Base-by-base conservation (phyloP, 2,329 filamentous ascomycete genomes). In the Aspergillus tubingensis region DNA sequence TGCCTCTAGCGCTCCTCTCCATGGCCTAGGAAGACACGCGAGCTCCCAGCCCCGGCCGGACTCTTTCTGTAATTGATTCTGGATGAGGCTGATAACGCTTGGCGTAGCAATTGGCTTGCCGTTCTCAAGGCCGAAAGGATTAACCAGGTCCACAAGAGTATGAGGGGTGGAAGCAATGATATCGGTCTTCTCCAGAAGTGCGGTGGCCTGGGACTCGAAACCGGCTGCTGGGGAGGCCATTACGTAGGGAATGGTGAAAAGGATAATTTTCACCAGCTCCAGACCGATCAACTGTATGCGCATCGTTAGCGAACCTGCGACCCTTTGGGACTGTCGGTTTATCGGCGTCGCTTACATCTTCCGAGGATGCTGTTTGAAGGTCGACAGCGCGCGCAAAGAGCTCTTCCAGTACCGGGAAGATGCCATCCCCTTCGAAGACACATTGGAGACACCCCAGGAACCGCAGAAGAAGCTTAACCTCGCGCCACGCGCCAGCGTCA, bases 221-320 rank as follows among this genome's bases (percentile, higher is more conserved):
- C 87, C 86, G 3, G 83, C 82, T 3, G 90, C 89, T 0, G 88
- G 86, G 2, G 91, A 87, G 8, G 88, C 86, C 83, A 96, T 88
- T 57, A 92, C 83, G 75, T 98, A 99, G 0, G 95, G 94, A 60
- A 99, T 90, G 0, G 94, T 96, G 52, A 97, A 86, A 48, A 98
- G 86, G 66, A 99, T 97, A 68, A 97, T 93, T 79, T 97, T 98
- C 75, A 97, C 92, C 36, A 99, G 85, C 79, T 98, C 95, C 44
- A 96, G 78, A 19, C 87, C 86, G 53, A 89, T 78, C 47, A 85
- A 78, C 83, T 86, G 65, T 68, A 64, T 63, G 61, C 61, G 54
- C 47, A 47, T 50, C 27, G 60, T 73, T 59, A 72, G 62, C 55
- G 38, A 6, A 11, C 15, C 11, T 38, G 44, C 7, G 39, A 52